Percentiles rank a stretch among this genome's conserved stretches.
Evolutionary conservation across 371 early-diverging fungal species (phyloP).

Genomic region (Rhizopus arrhizus): DNA sequence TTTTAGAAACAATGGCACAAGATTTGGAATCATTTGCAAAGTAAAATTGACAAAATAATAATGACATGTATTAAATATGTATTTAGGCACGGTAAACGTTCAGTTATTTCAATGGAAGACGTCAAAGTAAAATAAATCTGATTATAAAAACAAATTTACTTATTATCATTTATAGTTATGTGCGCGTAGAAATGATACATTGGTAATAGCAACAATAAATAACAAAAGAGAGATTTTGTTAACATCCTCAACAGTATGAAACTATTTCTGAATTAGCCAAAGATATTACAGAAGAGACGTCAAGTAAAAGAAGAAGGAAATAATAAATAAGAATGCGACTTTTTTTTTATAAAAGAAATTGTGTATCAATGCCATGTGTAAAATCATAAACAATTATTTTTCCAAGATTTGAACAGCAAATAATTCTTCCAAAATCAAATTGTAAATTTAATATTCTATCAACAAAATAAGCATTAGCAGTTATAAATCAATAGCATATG

Average conservation of each 20-base stretch:
- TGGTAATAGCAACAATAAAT: constrained; percentile 13
- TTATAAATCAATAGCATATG: too few species aligned
- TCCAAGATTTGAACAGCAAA: constrained; percentile 81
- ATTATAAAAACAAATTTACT: neutral
- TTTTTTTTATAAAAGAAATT: constrained; percentile 45
- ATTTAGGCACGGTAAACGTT: constrained; percentile 22
- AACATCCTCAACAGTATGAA: constrained; percentile 4
- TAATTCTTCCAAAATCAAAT: constrained; percentile 78
- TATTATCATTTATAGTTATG: constrained; percentile 15
- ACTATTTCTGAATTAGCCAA: constrained; percentile 20
- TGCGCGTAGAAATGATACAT: constrained; percentile 26
- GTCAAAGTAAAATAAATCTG: constrained; percentile 20
- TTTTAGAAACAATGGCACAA: constrained; percentile 24
- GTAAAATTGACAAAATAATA: constrained; percentile 11
- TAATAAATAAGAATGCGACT: neutral
- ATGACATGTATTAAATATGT: neutral
- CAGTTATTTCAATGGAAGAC: constrained; percentile 31
- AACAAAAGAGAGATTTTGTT: neutral
- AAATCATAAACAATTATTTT: constrained; percentile 85
- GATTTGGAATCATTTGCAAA: constrained; percentile 32
- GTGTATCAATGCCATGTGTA: constrained; percentile 65
- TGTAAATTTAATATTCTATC: constrained; percentile 77
- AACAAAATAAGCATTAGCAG: too few species aligned
- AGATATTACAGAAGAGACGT: constrained; percentile 13
- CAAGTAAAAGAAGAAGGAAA: constrained; percentile 8